Percentiles rank a stretch among this genome's conserved stretches.
These are phyloP conservation scores for Sicyos baderoa DNA, from an alignment of 306 rosid genomes.

Conservation along the genomic window DNA sequence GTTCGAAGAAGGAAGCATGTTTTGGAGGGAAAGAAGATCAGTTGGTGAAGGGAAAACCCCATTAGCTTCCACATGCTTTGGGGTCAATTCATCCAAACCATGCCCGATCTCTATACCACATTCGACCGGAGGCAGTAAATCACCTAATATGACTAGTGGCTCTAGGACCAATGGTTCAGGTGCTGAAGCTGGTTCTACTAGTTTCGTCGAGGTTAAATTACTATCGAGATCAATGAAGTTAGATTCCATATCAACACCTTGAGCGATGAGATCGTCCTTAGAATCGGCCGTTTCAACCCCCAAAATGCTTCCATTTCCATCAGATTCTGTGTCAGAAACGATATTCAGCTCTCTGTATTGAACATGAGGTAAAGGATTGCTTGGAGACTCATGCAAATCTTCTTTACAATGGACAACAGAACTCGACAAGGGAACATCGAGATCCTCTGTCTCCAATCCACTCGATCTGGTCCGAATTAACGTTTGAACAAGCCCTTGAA, in stretches of 20 bases:
- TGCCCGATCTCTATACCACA: slow-evolving; percentile 26
- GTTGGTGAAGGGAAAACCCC: slow-evolving; percentile 21
- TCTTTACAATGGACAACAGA: slow-evolving; percentile 23
- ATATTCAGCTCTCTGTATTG: slow-evolving; percentile 67
- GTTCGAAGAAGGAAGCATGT: slow-evolving; percentile 29
- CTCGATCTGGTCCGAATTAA: slow-evolving; percentile 31
- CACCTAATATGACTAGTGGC: slow-evolving; percentile 28
- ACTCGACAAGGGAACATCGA: slow-evolving; percentile 33
- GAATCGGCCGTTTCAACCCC: slow-evolving; percentile 20
- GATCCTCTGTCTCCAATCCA: slow-evolving; percentile 37
- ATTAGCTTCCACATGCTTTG: slow-evolving; percentile 37
- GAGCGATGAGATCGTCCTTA: slow-evolving; percentile 32
- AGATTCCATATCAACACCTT: slow-evolving; percentile 30
- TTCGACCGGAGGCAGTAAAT: slow-evolving; percentile 24
- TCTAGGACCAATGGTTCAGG: slow-evolving; percentile 28
- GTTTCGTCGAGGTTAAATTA: slow-evolving; percentile 33
- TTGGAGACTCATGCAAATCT: slow-evolving; percentile 24
- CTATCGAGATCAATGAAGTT: slow-evolving; percentile 26
- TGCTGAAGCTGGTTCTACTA: slow-evolving; percentile 27
- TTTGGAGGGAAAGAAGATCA: slow-evolving; percentile 26
- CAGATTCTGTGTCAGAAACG: slow-evolving; percentile 74
- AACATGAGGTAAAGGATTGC: slow-evolving; percentile 44
- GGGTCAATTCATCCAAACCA: slow-evolving; percentile 37
- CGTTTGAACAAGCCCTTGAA: slow-evolving; percentile 30
- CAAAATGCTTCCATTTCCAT: slow-evolving; percentile 24